A percentile compares a stretch with the other conserved stretches of the same genome.
These are phyloP conservation scores for Chaetomium sp. DNA, from an alignment of 2,329 filamentous ascomycete genomes.

Conservation along the genomic window DNA sequence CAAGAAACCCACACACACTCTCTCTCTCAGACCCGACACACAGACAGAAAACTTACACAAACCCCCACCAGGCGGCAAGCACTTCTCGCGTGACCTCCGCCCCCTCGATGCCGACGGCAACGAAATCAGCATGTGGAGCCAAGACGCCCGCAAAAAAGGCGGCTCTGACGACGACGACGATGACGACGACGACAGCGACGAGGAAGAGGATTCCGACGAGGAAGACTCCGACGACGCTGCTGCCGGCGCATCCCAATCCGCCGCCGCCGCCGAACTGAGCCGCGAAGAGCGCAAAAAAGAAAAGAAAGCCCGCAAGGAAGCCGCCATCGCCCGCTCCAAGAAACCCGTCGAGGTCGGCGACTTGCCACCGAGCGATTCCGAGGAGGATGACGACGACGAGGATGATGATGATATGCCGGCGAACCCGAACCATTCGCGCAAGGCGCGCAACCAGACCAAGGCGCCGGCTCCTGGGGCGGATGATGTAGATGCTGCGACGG, in stretches of 20 bases:
- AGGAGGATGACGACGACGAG: slow-evolving; percentile 44
- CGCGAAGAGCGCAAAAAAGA: slow-evolving; percentile 83
- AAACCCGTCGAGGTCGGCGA: slow-evolving; percentile 76
- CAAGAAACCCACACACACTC: not conserved
- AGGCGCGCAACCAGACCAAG: slow-evolving; percentile 54
- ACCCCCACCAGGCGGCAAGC: slow-evolving; percentile 67
- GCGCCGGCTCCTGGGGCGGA: slow-evolving; percentile 22
- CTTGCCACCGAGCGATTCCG: slow-evolving; percentile 66
- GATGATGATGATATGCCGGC: slow-evolving; percentile 65
- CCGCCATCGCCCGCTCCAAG: slow-evolving; percentile 72
- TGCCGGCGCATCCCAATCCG: slow-evolving; percentile 34
- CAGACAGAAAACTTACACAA: not conserved
- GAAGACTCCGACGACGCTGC: slow-evolving; percentile 46
- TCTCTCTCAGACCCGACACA: no score
- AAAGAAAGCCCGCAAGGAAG: slow-evolving; percentile 86
- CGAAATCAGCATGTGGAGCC: slow-evolving; percentile 80
- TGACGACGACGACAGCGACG: slow-evolving; percentile 37
- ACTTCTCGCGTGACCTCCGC: slow-evolving; percentile 87
- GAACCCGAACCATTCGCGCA: slow-evolving; percentile 87
- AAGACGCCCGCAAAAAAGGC: slow-evolving; percentile 39
- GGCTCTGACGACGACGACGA: slow-evolving; percentile 31
- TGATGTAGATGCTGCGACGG: slow-evolving; percentile 44
- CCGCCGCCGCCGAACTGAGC: slow-evolving; percentile 47
- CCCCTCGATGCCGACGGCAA: slow-evolving; percentile 87
- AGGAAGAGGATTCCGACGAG: slow-evolving; percentile 36